Percentiles rank a stretch among this genome's conserved stretches.
phyloP scores from a whole-genome alignment of 495 filamentous ascomycete genomes.

The Penicillium daleae region DNA sequence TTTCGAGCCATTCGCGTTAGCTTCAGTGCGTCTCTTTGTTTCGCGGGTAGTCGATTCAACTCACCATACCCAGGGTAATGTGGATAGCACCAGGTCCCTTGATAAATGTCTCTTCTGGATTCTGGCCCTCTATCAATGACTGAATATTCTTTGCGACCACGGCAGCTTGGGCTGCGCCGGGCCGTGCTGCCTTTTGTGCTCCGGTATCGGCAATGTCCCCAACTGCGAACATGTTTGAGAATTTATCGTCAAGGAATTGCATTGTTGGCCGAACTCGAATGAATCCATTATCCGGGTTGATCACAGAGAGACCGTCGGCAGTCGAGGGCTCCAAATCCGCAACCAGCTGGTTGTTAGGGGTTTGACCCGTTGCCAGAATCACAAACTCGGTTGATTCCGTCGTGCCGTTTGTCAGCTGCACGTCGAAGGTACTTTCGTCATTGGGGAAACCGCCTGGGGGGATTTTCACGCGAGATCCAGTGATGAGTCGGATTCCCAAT shows the following conservation, averaged over 20 bases:
- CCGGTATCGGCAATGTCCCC: conserved; percentile 66
- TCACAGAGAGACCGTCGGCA: conserved; percentile 35
- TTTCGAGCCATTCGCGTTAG: not conserved
- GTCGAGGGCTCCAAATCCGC: conserved; percentile 40
- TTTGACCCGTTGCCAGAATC: conserved; percentile 61
- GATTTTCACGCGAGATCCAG: conserved; percentile 39
- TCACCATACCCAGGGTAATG: conserved; percentile 56
- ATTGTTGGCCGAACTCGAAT: conserved; percentile 60
- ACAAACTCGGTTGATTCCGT: conserved; percentile 42
- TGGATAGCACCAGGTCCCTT: conserved; percentile 50
- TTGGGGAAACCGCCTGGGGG: conserved; percentile 37
- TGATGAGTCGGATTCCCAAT: conserved; percentile 42
- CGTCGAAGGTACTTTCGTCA: conserved; percentile 32
- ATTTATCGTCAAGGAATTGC: conserved; percentile 54
- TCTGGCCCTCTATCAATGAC: conserved; percentile 43
- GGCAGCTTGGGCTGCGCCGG: conserved; percentile 54
- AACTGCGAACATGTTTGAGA: conserved; percentile 57
- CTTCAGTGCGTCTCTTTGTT: not conserved
- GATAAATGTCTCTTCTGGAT: conserved; percentile 35
- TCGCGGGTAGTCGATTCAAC: conserved; percentile 9
- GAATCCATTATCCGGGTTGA: conserved; percentile 51
- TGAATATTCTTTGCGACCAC: conserved; percentile 59
- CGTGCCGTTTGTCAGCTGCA: conserved; percentile 41
- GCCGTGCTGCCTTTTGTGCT: conserved; percentile 58
- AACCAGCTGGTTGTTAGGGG: conserved; percentile 57